phyloP scores from a whole-genome alignment of 768 basidiomycete genomes.

The Mycena kentingensis region DNA sequence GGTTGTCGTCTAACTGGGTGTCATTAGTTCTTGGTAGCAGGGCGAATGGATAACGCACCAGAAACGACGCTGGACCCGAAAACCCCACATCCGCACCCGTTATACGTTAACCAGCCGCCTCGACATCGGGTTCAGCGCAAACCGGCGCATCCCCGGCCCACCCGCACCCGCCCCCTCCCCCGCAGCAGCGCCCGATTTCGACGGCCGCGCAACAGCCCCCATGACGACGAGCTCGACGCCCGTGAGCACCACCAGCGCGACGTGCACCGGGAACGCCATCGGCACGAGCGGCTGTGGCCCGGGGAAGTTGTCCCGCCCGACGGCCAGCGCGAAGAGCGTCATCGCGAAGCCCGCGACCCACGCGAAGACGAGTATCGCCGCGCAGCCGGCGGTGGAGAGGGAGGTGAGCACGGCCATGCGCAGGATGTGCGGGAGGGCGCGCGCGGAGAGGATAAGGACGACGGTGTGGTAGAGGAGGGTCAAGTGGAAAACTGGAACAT shows the following conservation, averaged over 20 bases:
- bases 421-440: constrained; percentile 5
- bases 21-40: too few species aligned
- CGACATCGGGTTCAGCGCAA: too few species aligned
- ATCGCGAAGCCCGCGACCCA: constrained; percentile 16
- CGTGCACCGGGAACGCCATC: constrained; percentile 13
- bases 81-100: too few species aligned
- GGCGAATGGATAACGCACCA: too few species aligned
- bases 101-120: too few species aligned
- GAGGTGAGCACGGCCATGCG: constrained; percentile 4
- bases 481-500: too few species aligned
- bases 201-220: constrained; percentile 8
- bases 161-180: too few species aligned
- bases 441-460: constrained; percentile 14
- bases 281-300: constrained; percentile 15
- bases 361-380: constrained; percentile 18
- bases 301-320: constrained; percentile 10
- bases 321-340: constrained; percentile 12
- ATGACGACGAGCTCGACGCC: constrained; percentile 8
- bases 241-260: constrained; percentile 4
- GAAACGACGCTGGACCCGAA: too few species aligned
- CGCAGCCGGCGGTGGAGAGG: constrained; percentile 14
- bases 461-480: constrained; percentile 16
- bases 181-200: too few species aligned
- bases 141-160: too few species aligned
- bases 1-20: too few species aligned